Base-by-base conservation (phyloP, 257 asterid species). In the Penstemon davidsonii region DNA sequence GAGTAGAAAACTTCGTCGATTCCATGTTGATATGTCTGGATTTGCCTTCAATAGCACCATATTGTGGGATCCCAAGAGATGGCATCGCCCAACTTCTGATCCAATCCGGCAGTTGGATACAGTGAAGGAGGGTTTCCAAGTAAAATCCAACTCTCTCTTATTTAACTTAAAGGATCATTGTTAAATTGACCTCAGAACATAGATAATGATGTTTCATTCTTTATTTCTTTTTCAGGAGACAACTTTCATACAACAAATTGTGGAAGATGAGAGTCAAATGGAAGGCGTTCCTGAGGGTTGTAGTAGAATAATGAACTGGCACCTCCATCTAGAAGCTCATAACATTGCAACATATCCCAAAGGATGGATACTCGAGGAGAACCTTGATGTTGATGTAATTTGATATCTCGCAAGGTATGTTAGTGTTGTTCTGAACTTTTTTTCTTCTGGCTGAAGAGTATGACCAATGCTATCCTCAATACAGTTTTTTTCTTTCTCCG, bases 11-110 rank as follows among this genome's bases (percentile, higher is more conserved):
- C 88, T 86, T 49, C 91, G 96, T 38, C 80, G 99, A 71, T 94
- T 94, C 83, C 97, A 94, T 53, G 88, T 94, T 55, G 97, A 94
- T 80, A 91, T 94, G 99, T 91, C 99, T 0, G 99, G 97, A 52
- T 91, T 91, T 91, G 97, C 97, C 74, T 94, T 91, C 82, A 94
- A 94, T 68, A 88, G 99, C 85, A 88, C 93, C 75, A 85, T 91
- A 56, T 63, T 94, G 69, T 94, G 97, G 99, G 96, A 88, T 82
- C 89, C 87, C 76, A 84, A 85, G 76, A 82, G 89, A 77, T 88
- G 96, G 95, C 85, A 73, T 44, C 85, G 87, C 43, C 96, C 92
- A 13, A 84, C 88, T 59, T 83, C 93, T 69, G 79, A 72, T 68
- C 96, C 92, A 75, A 78, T 86, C 65, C 82, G 96, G 54, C 96